Evolutionary conservation across 2,329 filamentous ascomycete species (phyloP).

Genomic region (Talaromyces piceae): DNA sequence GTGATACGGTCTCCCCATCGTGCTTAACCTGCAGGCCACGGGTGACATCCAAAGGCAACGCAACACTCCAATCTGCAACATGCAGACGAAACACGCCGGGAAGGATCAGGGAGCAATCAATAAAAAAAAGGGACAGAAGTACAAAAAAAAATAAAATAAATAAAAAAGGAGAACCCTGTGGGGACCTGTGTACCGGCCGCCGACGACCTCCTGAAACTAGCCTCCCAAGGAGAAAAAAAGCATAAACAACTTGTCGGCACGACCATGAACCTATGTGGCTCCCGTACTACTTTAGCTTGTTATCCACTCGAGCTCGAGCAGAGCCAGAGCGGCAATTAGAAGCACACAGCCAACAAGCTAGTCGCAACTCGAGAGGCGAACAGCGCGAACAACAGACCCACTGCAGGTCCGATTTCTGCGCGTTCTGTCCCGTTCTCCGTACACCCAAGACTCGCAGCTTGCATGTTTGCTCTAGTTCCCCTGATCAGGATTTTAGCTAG

Average conservation of each 20-base stretch:
- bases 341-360: neutral
- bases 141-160: neutral
- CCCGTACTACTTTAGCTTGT: neutral
- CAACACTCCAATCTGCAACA: neutral
- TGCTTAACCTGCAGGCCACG: neutral
- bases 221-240: neutral
- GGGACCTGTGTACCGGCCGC: neutral
- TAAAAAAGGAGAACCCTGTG: neutral
- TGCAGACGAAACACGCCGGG: too few relatives aligned
- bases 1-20: neutral
- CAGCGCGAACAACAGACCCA: neutral
- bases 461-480: slow-evolving; percentile 1
- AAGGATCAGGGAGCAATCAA: too few relatives aligned
- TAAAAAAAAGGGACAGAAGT: neutral
- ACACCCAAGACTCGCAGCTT: neutral
- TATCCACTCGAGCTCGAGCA: neutral
- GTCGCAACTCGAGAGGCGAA: too few relatives aligned
- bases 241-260: neutral
- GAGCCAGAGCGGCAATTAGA: neutral
- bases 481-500: neutral
- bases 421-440: neutral
- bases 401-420: neutral
- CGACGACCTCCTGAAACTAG: neutral
- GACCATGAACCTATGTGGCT: slow-evolving; percentile 1
- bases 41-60: neutral